Base-by-base conservation (phyloP, 129 eudicot species). In the Flaveria robusta region DNA sequence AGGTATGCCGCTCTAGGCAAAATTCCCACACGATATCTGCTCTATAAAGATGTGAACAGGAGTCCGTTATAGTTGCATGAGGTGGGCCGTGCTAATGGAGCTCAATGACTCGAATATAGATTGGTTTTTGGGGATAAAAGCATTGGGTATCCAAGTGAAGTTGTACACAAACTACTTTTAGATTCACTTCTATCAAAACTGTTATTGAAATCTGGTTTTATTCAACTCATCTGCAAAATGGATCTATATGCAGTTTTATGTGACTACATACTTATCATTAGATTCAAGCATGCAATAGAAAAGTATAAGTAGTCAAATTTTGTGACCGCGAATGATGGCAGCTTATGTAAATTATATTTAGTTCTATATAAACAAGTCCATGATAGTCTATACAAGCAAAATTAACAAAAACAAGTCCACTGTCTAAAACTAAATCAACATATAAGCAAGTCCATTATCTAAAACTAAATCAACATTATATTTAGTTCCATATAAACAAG, bases 1-100 rank as follows among this genome's bases (percentile, higher is more conserved):
- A 95, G 99, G 99, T 95, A 95, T 80, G 97, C 99, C 71, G 99
- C 99, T 3, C 96, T 95, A 41, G 99, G 99, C 47, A 95, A 85
- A 74, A 81, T 89, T 19, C 88, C 85, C 68, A 24, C 96, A 20
- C 92, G 99, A 49, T 95, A 95, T 86, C 75, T 95, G 79, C 87
- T 91, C 68, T 95, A 95, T 82, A 95, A 95, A 75, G 99, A 95
- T 49, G 95, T 91, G 39, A 95, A 95, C 78, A 89, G 99, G 83
- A 89, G 83, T 74, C 99, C 96, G 5, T 76, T 94, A 60, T 88
- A 72, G 80, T 60, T 46, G 60, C 62, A 64, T 60, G 13, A 31
- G 71, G 52, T 22, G 34, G 69, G 29, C 34, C 60, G 20, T 59
- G 69, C 22, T 20, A 52, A 27, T 66, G 43, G 68, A 55, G 37